These are phyloP conservation scores for Acer saccharum DNA, from an alignment of 345 rosid genomes.

Conservation along the genomic window DNA sequence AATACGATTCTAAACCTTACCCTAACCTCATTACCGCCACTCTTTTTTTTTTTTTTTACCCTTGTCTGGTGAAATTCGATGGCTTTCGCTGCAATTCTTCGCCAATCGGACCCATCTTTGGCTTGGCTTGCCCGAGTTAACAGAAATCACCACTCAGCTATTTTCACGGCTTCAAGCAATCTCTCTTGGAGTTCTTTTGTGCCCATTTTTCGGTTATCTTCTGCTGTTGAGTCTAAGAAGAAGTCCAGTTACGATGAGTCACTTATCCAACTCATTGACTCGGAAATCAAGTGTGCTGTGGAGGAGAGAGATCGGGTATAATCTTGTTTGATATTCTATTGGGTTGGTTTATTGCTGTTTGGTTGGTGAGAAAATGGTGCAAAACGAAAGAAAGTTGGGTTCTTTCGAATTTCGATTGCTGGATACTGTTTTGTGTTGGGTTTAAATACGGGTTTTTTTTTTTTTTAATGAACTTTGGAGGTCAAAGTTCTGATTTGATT, in stretches of 20 bases:
- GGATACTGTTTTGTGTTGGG: not conserved
- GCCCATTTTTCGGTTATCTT: slow-evolving; percentile 32
- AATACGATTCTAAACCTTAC: no score
- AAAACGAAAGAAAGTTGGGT: not conserved
- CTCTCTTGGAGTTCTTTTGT: slow-evolving; percentile 20
- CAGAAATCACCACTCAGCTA: slow-evolving; percentile 30
- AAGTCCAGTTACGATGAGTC: slow-evolving; percentile 44
- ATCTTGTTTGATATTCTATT: not conserved
- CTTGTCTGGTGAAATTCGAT: slow-evolving; percentile 21
- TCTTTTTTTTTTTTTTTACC: no score
- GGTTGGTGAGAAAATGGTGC: not conserved
- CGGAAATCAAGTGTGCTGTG: slow-evolving; percentile 66
- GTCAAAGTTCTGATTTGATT: not conserved
- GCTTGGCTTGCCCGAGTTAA: slow-evolving; percentile 42
- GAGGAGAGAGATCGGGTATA: slow-evolving; percentile 45
- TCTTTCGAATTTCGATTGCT: not conserved
- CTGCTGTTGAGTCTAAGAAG: slow-evolving; percentile 35
- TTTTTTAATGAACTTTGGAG: not conserved
- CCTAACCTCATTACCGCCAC: no score
- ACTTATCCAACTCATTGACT: slow-evolving; percentile 62
- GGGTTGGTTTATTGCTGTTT: not conserved
- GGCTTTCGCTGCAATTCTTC: slow-evolving; percentile 48
- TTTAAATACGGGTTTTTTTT: no score
- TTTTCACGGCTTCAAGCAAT: slow-evolving; percentile 31
- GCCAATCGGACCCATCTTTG: slow-evolving; percentile 46